These are phyloP conservation scores for Sordariomycetes sp. DNA, from an alignment of 2,329 filamentous ascomycete species.

Conservation along the genomic window DNA sequence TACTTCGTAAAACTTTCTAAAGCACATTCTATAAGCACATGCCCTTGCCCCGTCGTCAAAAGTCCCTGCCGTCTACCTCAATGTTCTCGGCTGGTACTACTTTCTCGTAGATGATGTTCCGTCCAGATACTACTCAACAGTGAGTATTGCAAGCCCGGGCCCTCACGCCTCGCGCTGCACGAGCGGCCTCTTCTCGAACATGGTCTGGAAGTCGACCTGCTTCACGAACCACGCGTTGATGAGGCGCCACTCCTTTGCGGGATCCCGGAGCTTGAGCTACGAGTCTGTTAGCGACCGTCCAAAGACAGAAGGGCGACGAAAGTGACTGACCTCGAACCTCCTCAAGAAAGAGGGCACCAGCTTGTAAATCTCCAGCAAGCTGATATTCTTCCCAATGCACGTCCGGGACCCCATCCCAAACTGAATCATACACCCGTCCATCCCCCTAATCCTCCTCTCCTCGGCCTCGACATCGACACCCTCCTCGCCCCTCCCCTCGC, in stretches of 20 bases:
- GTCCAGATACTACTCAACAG: not conserved
- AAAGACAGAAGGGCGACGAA: not conserved
- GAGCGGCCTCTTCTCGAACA: slow-evolving; percentile 28
- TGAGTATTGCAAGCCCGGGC: too few species aligned
- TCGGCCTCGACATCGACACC: slow-evolving; percentile 20
- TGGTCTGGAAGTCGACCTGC: slow-evolving; percentile 38
- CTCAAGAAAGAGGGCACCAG: slow-evolving; percentile 46
- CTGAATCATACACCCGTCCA: slow-evolving; percentile 59
- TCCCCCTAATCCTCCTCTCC: slow-evolving; percentile 45
- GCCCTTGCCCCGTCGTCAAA: too few species aligned
- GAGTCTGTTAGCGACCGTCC: not conserved
- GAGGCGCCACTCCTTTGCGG: slow-evolving; percentile 40
- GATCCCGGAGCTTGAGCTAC: slow-evolving; percentile 17
- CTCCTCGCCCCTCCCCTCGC: slow-evolving; percentile 13
- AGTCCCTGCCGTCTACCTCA: too few species aligned
- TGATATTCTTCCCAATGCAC: slow-evolving; percentile 57
- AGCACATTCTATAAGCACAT: too few species aligned
- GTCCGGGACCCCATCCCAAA: slow-evolving; percentile 61
- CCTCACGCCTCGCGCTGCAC: slow-evolving; percentile 17
- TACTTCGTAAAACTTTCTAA: too few species aligned
- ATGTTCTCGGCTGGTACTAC: too few species aligned
- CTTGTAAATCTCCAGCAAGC: slow-evolving; percentile 50
- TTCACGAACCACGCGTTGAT: slow-evolving; percentile 52
- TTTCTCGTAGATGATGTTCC: too few species aligned
- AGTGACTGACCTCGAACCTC: slow-evolving; percentile 42